These are phyloP conservation scores for Lomentospora prolificans DNA, from an alignment of 2,329 filamentous ascomycete genomes.

Conservation along the genomic window DNA sequence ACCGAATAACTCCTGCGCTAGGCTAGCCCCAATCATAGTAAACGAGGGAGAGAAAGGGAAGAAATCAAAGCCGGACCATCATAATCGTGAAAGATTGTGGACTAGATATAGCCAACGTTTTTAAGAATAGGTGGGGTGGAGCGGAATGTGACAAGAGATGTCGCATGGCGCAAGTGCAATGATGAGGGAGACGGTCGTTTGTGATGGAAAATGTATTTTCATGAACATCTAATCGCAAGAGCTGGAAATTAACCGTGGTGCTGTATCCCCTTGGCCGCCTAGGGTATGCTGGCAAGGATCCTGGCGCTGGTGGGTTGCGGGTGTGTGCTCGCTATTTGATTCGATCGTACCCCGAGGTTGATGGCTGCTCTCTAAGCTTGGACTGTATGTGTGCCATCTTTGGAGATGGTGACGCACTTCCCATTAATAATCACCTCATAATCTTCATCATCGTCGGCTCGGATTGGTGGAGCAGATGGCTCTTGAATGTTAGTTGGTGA, in stretches of 20 bases:
- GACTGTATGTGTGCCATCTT: background rate
- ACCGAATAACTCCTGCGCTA: conserved; percentile 5
- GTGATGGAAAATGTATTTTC: too few species aligned
- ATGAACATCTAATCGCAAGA: too few species aligned
- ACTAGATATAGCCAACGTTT: too few species aligned
- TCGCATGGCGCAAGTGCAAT: too few species aligned
- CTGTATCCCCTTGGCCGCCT: background rate
- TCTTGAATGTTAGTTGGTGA: too few species aligned
- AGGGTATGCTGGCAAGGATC: background rate
- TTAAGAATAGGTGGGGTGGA: too few species aligned
- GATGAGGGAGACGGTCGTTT: too few species aligned
- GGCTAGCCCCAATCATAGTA: background rate
- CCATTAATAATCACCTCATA: background rate
- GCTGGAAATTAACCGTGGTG: background rate
- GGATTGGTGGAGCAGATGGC: too few species aligned
- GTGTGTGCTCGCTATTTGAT: too few species aligned
- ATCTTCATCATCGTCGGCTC: background rate
- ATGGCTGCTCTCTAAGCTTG: background rate
- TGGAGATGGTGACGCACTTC: background rate
- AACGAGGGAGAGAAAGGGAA: background rate
- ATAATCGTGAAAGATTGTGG: background rate
- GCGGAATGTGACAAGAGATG: too few species aligned
- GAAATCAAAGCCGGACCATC: background rate
- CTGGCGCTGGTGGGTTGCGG: background rate
- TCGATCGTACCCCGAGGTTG: too few species aligned